These are phyloP conservation scores for Hypholoma fasciculare DNA, from an alignment of 768 basidiomycete species.

Conservation along the genomic window DNA sequence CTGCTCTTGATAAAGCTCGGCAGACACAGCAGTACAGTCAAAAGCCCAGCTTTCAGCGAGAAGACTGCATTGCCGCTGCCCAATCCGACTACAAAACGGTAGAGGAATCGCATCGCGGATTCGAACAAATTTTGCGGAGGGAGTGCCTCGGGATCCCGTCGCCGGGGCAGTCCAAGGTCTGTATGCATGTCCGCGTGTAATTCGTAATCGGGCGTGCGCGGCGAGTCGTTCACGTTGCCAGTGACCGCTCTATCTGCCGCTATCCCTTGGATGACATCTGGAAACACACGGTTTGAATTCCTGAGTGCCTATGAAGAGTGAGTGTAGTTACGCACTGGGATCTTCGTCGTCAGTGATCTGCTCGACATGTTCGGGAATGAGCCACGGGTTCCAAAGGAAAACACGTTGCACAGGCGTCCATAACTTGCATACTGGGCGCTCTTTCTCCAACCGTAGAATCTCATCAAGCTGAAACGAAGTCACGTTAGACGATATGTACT, in stretches of 20 bases:
- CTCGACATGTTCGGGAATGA: conserved; percentile 42
- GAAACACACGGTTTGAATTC: not conserved
- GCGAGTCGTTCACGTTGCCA: not conserved
- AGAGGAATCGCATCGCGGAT: conserved; percentile 43
- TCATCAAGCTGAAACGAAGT: conserved; percentile 50
- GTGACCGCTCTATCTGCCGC: conserved; percentile 15
- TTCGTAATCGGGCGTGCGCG: not conserved
- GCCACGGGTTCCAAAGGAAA: conserved; percentile 45
- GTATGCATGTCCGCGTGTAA: conserved; percentile 14
- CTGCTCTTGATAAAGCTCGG: conserved; percentile 58
- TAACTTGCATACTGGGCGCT: conserved; percentile 37
- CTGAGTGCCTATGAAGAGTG: not conserved
- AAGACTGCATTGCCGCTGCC: conserved; percentile 64
- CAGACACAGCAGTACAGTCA: conserved; percentile 59
- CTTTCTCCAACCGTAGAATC: conserved; percentile 54
- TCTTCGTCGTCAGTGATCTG: conserved; percentile 63
- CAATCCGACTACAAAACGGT: conserved; percentile 38
- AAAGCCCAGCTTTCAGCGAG: conserved; percentile 67
- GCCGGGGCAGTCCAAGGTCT: conserved; percentile 57
- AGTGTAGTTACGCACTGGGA: conserved; percentile 46
- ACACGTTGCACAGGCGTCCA: conserved; percentile 59
- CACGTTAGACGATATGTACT: not conserved
- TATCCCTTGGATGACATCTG: conserved; percentile 57
- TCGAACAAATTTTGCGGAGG: conserved; percentile 67
- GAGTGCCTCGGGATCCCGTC: conserved; percentile 73